Evolutionary conservation across 176 grass and related monocot genomes (phyloP).

Genomic region (Raddia guianensis): DNA sequence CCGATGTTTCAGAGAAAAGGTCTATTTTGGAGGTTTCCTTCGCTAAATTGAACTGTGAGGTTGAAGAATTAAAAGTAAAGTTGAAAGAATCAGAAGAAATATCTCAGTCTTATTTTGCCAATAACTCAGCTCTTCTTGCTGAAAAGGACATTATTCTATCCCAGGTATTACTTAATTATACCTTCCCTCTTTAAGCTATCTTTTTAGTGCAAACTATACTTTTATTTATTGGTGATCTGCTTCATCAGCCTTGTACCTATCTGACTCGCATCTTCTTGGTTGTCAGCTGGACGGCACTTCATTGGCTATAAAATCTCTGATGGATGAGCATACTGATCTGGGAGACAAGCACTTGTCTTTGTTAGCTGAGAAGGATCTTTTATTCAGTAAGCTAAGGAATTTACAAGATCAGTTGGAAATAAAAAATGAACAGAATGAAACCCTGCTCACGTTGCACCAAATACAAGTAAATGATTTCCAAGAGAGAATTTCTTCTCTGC

Average conservation of each 20-base stretch:
- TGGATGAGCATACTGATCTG: constrained; percentile 45
- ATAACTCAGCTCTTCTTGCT: constrained; percentile 42
- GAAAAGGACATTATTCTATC: constrained; percentile 56
- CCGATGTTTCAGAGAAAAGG: constrained; percentile 35
- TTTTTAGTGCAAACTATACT: constrained; percentile 26
- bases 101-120: constrained; percentile 26
- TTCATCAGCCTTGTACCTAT: background rate
- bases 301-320: constrained; percentile 55
- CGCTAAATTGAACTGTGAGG: constrained; percentile 45
- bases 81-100: constrained; percentile 51
- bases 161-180: constrained; percentile 44
- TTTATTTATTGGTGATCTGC: constrained; percentile 10
- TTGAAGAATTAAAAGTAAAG: constrained; percentile 41
- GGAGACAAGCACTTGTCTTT: constrained; percentile 42
- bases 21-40: constrained; percentile 45
- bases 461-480: constrained; percentile 43
- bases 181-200: constrained; percentile 14
- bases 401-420: constrained; percentile 56
- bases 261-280: constrained; percentile 20
- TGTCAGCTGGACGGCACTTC: constrained; percentile 50
- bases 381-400: constrained; percentile 49
- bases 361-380: constrained; percentile 51
- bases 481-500: constrained; percentile 52
- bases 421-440: constrained; percentile 57
- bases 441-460: constrained; percentile 47